A percentile compares a stretch with the other conserved stretches of the same genome.
Evolutionary conservation across 164 flowering plant genomes (phyloP).

Genomic region (Tetrastigma voinierianum): DNA sequence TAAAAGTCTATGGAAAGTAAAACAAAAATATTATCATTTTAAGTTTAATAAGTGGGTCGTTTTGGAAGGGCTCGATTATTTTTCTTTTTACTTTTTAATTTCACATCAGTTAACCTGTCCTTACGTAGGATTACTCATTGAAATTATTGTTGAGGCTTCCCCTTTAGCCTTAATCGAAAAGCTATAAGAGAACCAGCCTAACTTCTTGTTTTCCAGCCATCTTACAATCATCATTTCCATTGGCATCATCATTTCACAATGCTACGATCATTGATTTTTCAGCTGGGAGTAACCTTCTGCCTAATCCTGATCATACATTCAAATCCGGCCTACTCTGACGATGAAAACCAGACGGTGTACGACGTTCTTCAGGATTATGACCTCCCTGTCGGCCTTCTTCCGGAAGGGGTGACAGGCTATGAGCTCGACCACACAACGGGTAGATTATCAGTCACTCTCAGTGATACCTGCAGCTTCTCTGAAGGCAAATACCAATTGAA

Average conservation of each 20-base stretch:
- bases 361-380: slow-evolving; percentile 20
- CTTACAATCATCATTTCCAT: too few species aligned
- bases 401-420: slow-evolving; percentile 30
- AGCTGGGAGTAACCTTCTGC: neutral
- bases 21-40: too few species aligned
- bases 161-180: too few species aligned
- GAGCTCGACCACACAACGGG: slow-evolving; percentile 27
- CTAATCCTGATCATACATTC: neutral
- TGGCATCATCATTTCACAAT: neutral
- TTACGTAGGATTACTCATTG: too few species aligned
- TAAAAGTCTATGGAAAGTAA: too few species aligned
- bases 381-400: slow-evolving; percentile 33
- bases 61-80: too few species aligned
- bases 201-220: too few species aligned
- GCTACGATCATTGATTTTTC: neutral
- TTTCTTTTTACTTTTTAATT: too few species aligned
- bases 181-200: too few species aligned
- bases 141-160: too few species aligned
- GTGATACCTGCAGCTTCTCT: slow-evolving; percentile 32
- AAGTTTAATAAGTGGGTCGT: too few species aligned
- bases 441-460: slow-evolving; percentile 27
- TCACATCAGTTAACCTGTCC: too few species aligned
- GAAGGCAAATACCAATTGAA: slow-evolving; percentile 31
- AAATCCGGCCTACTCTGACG: neutral
- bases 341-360: slow-evolving; percentile 16